Base-by-base conservation (phyloP, 2,329 filamentous ascomycete genomes). In the Pleurostoma richardsiae region DNA sequence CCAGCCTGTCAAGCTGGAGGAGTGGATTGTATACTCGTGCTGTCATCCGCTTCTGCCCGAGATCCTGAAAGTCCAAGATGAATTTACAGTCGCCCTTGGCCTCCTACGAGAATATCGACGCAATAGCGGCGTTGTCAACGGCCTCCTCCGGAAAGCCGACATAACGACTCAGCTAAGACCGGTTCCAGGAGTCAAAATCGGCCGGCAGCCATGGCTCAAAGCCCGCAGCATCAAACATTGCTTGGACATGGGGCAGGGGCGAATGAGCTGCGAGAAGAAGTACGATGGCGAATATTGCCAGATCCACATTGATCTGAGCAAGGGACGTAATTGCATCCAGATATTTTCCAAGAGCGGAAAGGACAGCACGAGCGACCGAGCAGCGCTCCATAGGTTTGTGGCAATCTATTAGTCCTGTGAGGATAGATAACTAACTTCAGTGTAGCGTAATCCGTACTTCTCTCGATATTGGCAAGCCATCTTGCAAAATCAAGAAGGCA, bases 331-430 rank as follows among this genome's bases (percentile, higher is more conserved):
- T 1, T 77, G 73, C 42, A 81, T 95, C 29, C 84, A 86, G 52
- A 92, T 96, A 30, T 96, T 94, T 60, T 95, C 90, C 7, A 96
- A 96, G 61, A 94, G 89, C 57, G 89, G 90, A 48, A 95, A 94
- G 60, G 88, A 96, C 54, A 92, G 90, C 40, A 96, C 90, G 0
- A 60, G 69, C 44, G 90, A 95, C 61, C 79, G 86, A 31, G 55
- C 63, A 8, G 72, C 70, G 2, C 63, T 95, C 27, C 82, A 87
- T 52, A 59, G 60, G 76, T 79, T 60, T 54, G 69, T 56, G 19
- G 19, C 19, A 19, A 19, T 19, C 19, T 19, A 19, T 19, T 19
- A 19, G 19, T 19, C 19, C 19, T 19, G 19, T 19, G 19, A 19
- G 19, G 19, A 19, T 19, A 19, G 19, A 19, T 19, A 19, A 19